Evolutionary conservation across 169 alveolate genomes (phyloP), one percentile per base, ranked within the genome.

Genomic region (Plasmodium knowlesi): DNA sequence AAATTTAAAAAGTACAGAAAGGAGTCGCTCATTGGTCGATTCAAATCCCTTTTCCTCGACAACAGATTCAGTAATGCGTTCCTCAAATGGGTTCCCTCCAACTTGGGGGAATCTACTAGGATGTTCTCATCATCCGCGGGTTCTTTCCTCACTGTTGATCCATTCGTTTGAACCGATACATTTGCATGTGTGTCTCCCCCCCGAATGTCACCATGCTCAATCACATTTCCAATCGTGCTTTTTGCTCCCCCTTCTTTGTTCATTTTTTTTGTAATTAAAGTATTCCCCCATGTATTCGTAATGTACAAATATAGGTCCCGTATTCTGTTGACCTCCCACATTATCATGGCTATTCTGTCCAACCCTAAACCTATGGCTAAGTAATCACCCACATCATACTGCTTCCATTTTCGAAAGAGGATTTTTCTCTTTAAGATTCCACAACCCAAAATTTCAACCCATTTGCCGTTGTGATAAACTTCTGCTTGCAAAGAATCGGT

Each of bases 391-490:
- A 89, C 32, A 79, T 89, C 94, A 61, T 79, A 79, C 19, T 78
- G 71, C 72, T 79, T 89, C 67, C 30, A 61, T 79, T 89, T 89
- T 30, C 79, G 22, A 67, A 89, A 89, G 50, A 89, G 46, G 5
- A 89, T 89, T 89, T 89, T 89, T 12, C 41, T 41, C 73, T 57
- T 89, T 89, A 89, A 89, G n/a, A 89, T 89, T 57, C 94, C 94
- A 89, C 94, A 41, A n/a, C 94, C 94, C 53, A 89, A 53, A 54
- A 89, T 89, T 78, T 89, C 94, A 25, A 89, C 53, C 94, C 94
- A 89, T 89, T 89, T 89, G 50, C 61, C 53, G n/a, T 89, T 89
- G 82, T 89, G 53, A 89, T 78, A 89, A 5, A 89, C 43, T 89
- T 89, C 94, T 41, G 90, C 94, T 80, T 89, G 94, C 25, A 89